A percentile compares a stretch with the other conserved stretches of the same genome.
phyloP scores from a whole-genome alignment of 306 rosid species.

The Dalbergia cochinchinensis region DNA sequence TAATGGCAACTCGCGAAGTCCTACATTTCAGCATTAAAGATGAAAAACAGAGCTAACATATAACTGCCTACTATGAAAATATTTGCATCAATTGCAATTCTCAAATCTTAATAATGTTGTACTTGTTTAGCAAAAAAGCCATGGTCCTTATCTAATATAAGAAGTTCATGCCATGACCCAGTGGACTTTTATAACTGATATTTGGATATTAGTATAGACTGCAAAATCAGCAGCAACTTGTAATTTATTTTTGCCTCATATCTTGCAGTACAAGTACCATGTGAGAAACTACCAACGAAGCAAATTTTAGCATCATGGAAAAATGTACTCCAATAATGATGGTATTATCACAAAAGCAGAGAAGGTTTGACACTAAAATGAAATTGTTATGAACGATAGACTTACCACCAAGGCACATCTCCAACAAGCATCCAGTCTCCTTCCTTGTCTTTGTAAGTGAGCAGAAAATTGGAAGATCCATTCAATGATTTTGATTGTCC shows the following conservation, averaged over 20 bases:
- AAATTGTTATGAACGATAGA: conserved; percentile 10
- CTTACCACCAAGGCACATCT: conserved; percentile 98
- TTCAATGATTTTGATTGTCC: conserved; percentile 69
- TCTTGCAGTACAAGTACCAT: too few species aligned
- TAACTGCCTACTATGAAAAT: background rate
- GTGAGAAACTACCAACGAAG: background rate
- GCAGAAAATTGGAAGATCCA: conserved; percentile 79
- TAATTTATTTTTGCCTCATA: too few species aligned
- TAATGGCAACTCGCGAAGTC: too few species aligned
- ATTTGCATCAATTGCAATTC: too few species aligned
- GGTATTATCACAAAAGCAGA: too few species aligned
- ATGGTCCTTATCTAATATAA: background rate
- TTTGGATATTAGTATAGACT: too few species aligned
- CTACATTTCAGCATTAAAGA: too few species aligned
- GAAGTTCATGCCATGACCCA: background rate
- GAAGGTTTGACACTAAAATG: conserved; percentile 2
- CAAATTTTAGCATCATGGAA: background rate
- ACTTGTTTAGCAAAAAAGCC: background rate
- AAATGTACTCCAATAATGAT: background rate
- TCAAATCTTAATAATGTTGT: too few species aligned
- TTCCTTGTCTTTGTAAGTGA: conserved; percentile 94
- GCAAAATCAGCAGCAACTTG: background rate
- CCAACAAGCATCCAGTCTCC: conserved; percentile 99
- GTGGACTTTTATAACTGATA: too few species aligned
- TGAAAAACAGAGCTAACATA: conserved; percentile 19